Evolutionary conservation across 495 filamentous ascomycete genomes (phyloP).

Genomic region (Aspergillus carlsbadensis): DNA sequence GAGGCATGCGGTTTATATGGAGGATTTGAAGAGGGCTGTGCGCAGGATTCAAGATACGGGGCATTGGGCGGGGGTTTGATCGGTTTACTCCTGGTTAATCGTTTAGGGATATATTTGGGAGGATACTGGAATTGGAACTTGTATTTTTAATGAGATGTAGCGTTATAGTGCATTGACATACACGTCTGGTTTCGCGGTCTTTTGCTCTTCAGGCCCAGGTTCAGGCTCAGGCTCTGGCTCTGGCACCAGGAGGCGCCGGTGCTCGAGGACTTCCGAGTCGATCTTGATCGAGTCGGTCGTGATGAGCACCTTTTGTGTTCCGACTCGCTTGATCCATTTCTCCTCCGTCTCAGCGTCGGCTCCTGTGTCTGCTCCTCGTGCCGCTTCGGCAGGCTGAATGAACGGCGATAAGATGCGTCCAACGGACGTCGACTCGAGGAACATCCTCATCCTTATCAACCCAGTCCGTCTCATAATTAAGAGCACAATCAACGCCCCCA

Average conservation of each 20-base stretch:
- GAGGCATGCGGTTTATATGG: constrained; percentile 19
- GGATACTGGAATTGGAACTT: too few relatives aligned
- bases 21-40: constrained; percentile 18
- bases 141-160: too few relatives aligned
- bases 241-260: too few relatives aligned
- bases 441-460: neutral
- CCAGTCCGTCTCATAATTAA: neutral
- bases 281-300: neutral
- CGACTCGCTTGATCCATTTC: neutral
- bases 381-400: neutral
- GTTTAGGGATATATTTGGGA: too few relatives aligned
- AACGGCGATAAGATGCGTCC: neutral
- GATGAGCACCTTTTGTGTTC: neutral
- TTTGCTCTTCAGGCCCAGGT: neutral
- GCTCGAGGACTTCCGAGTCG: neutral
- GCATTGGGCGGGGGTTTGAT: constrained; percentile 12
- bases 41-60: constrained; percentile 13
- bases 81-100: neutral
- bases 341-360: neutral
- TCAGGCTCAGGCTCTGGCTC: neutral
- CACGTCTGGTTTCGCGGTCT: too few relatives aligned
- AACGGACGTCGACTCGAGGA: constrained; percentile 8
- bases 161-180: too few relatives aligned
- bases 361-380: neutral
- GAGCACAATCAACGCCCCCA: neutral